A percentile compares a stretch with the other conserved stretches of the same genome.
Conservation (phyloP, 495 filamentous ascomycete species). For the Neurospora sublineolata region DNA sequence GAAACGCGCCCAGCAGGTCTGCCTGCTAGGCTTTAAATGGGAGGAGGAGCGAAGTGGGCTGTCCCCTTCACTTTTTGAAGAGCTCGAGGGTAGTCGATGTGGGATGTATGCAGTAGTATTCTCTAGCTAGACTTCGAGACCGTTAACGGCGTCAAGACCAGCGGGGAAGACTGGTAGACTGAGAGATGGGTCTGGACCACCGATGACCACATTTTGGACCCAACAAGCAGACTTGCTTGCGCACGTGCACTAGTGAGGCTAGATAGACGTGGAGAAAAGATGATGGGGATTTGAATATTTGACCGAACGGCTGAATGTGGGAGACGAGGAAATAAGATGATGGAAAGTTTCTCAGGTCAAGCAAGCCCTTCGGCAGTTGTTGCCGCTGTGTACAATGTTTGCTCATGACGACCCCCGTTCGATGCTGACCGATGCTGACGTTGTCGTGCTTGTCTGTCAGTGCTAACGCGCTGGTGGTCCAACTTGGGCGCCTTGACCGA, state of each 20-base stretch:
- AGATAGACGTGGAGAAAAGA: neutral
- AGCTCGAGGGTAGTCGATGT: neutral
- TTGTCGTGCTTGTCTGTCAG: neutral
- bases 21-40: neutral
- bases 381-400: neutral
- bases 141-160: neutral
- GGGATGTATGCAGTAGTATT: neutral
- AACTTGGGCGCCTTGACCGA: neutral
- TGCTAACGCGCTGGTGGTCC: neutral
- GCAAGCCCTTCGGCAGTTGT: neutral
- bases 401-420: neutral
- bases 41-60: neutral
- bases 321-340: neutral
- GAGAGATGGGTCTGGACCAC: neutral
- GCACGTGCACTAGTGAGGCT: neutral
- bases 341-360: neutral
- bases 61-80: neutral
- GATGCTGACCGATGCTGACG: neutral
- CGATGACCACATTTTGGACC: neutral
- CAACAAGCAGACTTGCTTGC: neutral
- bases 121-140: neutral
- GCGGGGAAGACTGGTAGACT: neutral
- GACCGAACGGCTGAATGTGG: neutral
- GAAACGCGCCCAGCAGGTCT: no score
- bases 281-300: neutral